These are phyloP conservation scores for Camellia japonica DNA, from an alignment of 148 eudicot species.

Conservation along the genomic window DNA sequence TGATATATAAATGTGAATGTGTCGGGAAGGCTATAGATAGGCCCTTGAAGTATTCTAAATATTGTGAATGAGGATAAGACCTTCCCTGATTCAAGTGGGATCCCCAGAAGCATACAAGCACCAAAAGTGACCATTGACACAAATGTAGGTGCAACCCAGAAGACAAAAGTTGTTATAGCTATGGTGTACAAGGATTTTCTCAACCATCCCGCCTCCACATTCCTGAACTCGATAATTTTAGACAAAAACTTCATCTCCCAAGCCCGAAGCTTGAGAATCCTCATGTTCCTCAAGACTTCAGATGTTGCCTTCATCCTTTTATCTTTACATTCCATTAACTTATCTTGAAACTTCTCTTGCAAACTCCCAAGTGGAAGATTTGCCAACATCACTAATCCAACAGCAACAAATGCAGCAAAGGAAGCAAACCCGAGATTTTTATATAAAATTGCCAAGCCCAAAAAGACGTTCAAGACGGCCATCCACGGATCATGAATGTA, in stretches of 20 bases:
- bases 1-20: conserved; percentile 42
- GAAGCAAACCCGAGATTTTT: conserved; percentile 54
- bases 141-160: conserved; percentile 51
- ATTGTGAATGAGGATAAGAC: conserved; percentile 48
- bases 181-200: conserved; percentile 33
- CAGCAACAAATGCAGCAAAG: conserved; percentile 40
- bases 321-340: conserved; percentile 48
- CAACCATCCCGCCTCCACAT: conserved; percentile 41
- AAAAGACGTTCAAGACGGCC: conserved; percentile 38
- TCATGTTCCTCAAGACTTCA: conserved; percentile 53
- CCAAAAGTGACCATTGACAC: conserved; percentile 45
- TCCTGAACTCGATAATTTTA: conserved; percentile 37
- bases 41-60: conserved; percentile 42
- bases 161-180: conserved; percentile 39
- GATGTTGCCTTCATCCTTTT: conserved; percentile 51
- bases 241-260: conserved; percentile 62
- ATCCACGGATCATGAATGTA: conserved; percentile 57
- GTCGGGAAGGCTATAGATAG: conserved; percentile 52
- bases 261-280: conserved; percentile 55
- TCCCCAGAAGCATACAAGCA: conserved; percentile 42
- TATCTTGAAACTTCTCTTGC: conserved; percentile 37
- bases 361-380: conserved; percentile 40
- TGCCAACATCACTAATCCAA: conserved; percentile 36
- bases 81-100: conserved; percentile 54
- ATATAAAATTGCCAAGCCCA: conserved; percentile 45